Evolutionary conservation across 2,329 filamentous ascomycete species (phyloP), one percentile per base, ranked within the genome.

Genomic region (Pochonia chlamydosporia): DNA sequence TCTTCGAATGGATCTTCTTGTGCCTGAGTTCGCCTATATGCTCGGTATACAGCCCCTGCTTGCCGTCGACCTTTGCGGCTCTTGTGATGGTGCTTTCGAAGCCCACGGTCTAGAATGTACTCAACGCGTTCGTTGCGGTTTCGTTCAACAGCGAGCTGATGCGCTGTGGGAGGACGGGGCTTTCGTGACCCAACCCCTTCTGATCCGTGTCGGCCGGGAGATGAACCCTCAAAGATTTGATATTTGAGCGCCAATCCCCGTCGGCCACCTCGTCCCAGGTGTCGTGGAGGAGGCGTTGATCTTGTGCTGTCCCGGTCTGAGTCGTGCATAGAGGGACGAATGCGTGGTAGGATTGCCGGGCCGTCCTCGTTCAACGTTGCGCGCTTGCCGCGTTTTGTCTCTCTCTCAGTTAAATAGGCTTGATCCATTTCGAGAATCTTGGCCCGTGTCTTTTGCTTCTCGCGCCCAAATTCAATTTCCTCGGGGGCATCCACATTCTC

Each of bases 101-200:
- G 70, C 25, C 85, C 84, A n/a, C 84, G 81, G 55, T 89, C 84
- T 14, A 93, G 77, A 44, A 89, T 87, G 57, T 90, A 85, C 58
- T 90, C 85, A n/a, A 92, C 87, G 5, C 87, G 82, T 58, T 88
- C 81, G 51, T 81, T 85, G 16, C 88, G 76, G 63, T 91, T 90
- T 47, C 84, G 79, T 63, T 90, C 87, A 1, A 93, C 85, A 0
- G 87, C 87, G 33, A 90, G 72, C 65, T 93, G 88, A 64, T 93
- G 88, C 30, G 87, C 85, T 0, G 88, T 93, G 0, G 89, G 79
- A 3, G 87, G 87, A 1, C 88, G 78, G 8, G 84, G 82, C 60
- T 89, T 84, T 48, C 79, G 71, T 18, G 73, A 71, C 31, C 74
- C 69, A n/a, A 78, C 72, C 13, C 73, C 73, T 48, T 83, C 81